Evolutionary conservation across 2,329 filamentous ascomycete genomes (phyloP).

Genomic region (Eutypa lata): DNA sequence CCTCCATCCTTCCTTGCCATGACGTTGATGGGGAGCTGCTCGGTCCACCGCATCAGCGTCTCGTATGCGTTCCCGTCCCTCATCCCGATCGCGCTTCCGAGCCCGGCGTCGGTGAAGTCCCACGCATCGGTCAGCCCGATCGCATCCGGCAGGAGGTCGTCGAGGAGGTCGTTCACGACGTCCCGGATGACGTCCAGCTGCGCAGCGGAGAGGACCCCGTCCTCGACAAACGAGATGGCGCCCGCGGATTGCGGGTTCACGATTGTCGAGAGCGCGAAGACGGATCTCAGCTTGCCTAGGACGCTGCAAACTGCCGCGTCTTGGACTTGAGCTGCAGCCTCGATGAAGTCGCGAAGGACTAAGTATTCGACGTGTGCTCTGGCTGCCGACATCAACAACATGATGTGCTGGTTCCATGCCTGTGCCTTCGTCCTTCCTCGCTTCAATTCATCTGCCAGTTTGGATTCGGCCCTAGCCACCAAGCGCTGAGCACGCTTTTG

Average conservation of each 20-base stretch:
- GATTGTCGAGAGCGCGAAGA: constrained; percentile 17
- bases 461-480: constrained; percentile 4
- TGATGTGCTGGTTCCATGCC: constrained; percentile 26
- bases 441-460: constrained; percentile 5
- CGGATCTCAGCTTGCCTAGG: constrained; percentile 10
- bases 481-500: constrained; percentile 19
- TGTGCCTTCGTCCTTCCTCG: constrained; percentile 7
- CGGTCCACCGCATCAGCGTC: constrained; percentile 21
- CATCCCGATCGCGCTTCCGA: constrained; percentile 17
- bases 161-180: constrained; percentile 11
- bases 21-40: constrained; percentile 25
- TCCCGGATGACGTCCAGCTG: constrained; percentile 15
- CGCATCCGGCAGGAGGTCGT: constrained; percentile 18
- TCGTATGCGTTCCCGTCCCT: constrained; percentile 20
- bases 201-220: constrained; percentile 13
- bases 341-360: constrained; percentile 19
- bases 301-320: constrained; percentile 4
- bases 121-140: constrained; percentile 22
- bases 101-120: constrained; percentile 19
- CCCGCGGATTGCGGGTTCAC: constrained; percentile 21
- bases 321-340: constrained; percentile 1
- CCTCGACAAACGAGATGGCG: constrained; percentile 23
- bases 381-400: constrained; percentile 22
- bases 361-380: constrained; percentile 24
- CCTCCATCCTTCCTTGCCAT: constrained; percentile 7